Percentiles rank a stretch among this genome's conserved stretches.
These are phyloP conservation scores for Corchorus olitorius DNA, from an alignment of 345 rosid species.

Conservation along the genomic window DNA sequence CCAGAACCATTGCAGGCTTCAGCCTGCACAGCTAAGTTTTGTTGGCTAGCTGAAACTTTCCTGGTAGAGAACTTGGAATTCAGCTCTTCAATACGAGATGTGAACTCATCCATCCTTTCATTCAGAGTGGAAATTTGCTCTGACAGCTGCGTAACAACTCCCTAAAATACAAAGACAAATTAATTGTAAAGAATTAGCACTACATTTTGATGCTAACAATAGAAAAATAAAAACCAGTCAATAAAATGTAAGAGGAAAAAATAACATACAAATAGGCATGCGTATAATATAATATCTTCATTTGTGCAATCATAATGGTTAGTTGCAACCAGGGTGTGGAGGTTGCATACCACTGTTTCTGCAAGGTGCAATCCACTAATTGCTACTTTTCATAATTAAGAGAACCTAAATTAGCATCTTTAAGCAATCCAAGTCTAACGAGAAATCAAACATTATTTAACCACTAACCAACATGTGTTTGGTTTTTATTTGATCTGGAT, in stretches of 20 bases:
- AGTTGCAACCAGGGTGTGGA: not conserved
- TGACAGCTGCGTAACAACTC: conserved; percentile 81
- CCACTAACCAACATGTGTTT: not conserved
- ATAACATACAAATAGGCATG: no score
- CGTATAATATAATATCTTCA: no score
- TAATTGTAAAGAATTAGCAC: not conserved
- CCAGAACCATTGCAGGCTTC: conserved; percentile 82
- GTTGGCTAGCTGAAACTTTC: conserved; percentile 75
- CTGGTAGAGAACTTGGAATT: conserved; percentile 66
- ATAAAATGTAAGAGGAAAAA: not conserved
- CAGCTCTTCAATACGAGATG: conserved; percentile 80
- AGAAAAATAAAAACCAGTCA: not conserved
- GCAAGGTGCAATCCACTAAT: not conserved
- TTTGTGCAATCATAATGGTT: not conserved
- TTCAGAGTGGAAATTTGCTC: conserved; percentile 95
- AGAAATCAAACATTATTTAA: not conserved
- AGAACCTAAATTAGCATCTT: not conserved
- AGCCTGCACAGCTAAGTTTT: conserved; percentile 64
- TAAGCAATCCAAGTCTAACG: not conserved
- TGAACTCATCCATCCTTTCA: conserved; percentile 95
- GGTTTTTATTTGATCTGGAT: not conserved
- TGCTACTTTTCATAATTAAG: not conserved
- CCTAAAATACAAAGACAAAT: conserved; percentile 47
- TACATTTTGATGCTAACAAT: not conserved
- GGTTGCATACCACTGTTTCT: not conserved